A percentile compares a stretch with the other conserved stretches of the same genome.
These are phyloP conservation scores for Zalaria sp. DNA, from an alignment of 2,329 filamentous ascomycete genomes.

Conservation along the genomic window DNA sequence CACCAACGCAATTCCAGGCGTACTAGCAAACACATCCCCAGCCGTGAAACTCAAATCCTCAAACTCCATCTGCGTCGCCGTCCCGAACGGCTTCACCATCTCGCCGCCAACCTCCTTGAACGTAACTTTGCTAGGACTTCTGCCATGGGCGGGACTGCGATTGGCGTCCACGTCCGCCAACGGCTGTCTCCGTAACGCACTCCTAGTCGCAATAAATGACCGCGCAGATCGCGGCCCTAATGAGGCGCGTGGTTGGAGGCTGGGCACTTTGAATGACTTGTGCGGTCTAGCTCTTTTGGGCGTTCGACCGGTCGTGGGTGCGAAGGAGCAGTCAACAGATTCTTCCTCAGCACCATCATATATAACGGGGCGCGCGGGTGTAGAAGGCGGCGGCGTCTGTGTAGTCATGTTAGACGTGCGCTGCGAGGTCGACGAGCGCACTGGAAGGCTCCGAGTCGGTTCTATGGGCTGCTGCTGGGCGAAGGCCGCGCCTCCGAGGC, in stretches of 20 bases:
- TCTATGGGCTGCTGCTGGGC: conserved; percentile 1
- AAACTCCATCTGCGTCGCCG: neutral
- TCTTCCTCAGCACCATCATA: conserved; percentile 4
- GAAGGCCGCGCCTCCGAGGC: conserved; percentile 7
- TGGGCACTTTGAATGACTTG: conserved; percentile 17
- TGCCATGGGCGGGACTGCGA: conserved; percentile 8
- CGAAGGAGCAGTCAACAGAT: conserved; percentile 10
- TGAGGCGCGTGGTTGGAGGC: conserved; percentile 14
- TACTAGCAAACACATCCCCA: conserved; percentile 6
- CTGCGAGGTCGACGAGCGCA: conserved; percentile 6
- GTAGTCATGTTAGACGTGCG: conserved; percentile 1
- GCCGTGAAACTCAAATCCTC: conserved; percentile 8
- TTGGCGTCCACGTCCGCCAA: conserved; percentile 14
- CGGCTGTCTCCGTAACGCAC: conserved; percentile 11
- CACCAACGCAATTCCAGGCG: conserved; percentile 4
- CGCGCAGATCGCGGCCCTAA: conserved; percentile 4
- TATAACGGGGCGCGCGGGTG: conserved; percentile 1
- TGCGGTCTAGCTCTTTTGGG: conserved; percentile 28
- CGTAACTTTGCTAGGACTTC: conserved; percentile 11
- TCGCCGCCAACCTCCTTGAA: conserved; percentile 3
- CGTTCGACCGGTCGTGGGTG: conserved; percentile 17
- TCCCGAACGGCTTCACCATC: neutral
- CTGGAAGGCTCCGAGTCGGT: conserved; percentile 3
- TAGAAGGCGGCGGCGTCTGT: conserved; percentile 1
- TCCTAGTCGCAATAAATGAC: conserved; percentile 9